Evolutionary conservation across 371 early-diverging fungal genomes (phyloP), one percentile per base, ranked within the genome.

Genomic region (Zychaea mexicana): DNA sequence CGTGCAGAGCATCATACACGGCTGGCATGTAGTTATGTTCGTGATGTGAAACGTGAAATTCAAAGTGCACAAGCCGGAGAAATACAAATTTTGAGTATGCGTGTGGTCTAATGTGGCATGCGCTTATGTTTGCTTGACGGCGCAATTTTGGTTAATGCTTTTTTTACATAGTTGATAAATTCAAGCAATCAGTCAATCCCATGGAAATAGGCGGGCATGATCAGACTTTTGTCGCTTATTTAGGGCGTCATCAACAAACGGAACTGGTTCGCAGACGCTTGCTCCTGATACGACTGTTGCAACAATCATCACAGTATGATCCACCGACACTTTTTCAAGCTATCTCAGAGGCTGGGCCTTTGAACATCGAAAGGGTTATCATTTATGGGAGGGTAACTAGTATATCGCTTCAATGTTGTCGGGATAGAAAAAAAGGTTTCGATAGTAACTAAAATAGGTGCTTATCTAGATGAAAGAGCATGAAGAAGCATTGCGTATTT

Each of bases 11-110:
- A 76, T 39, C 86, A 87, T 49, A 86, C 86, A 2, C 62, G 74
- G 19, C 71, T 89, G 24, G 86, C 85, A 19, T 73, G 77, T 24
- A 71, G 74, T 10, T 88, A 88, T 63, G 68, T 84, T 7, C 74
- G 83, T 7, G 78, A 82, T 32, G 73, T 89, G 3, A 54, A 70
- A 17, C 49, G 56, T 3, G 70, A 70, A 45, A 57, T 78, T 31
- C 60, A 64, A 42, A 19, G 31, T 4, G 66, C 68, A 12, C 46
- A 69, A 30, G 58, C 52, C 21, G 55, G 62, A n/a, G 21, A 60
- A 49, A 27, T 78, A 59, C 56, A 52, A 32, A 0, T 22, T 46
- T 22, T 28, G 30, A 15, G 38, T 36, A 36, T 36, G 38, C 15
- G 38, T 15, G 7, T 9, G 9, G 38, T 36, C 15, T 36, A 36